These are phyloP conservation scores for Myochromella boudieri DNA, from an alignment of 768 basidiomycete species.

Conservation along the genomic window DNA sequence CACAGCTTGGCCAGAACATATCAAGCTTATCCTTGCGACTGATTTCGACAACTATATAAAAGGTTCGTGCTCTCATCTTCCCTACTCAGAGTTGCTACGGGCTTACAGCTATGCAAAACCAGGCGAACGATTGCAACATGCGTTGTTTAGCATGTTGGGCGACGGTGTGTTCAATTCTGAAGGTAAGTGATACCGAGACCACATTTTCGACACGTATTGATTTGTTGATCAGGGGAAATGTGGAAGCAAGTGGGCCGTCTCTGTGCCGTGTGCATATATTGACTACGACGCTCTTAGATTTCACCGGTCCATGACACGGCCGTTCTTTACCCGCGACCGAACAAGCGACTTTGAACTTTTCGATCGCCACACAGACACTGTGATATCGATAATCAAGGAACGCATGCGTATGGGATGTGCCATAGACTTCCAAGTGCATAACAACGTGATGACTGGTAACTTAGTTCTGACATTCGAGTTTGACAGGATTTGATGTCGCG, in stretches of 20 bases:
- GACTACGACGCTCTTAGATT: slow-evolving; percentile 41
- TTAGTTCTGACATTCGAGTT: not conserved
- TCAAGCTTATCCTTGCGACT: slow-evolving; percentile 56
- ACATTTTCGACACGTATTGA: not conserved
- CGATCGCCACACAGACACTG: slow-evolving; percentile 49
- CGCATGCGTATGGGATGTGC: slow-evolving; percentile 50
- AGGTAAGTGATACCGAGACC: slow-evolving; percentile 31
- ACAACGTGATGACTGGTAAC: not conserved
- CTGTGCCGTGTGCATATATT: not conserved
- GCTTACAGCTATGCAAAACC: not conserved
- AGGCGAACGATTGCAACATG: slow-evolving; percentile 43
- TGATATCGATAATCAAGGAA: slow-evolving; percentile 43
- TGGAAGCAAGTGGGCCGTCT: slow-evolving; percentile 31
- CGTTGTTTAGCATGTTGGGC: slow-evolving; percentile 52
- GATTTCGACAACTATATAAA: slow-evolving; percentile 62
- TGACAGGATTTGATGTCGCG: slow-evolving; percentile 54
- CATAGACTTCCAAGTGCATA: slow-evolving; percentile 56
- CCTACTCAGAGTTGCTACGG: too few species aligned
- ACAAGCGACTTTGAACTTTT: slow-evolving; percentile 64
- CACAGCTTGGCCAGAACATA: slow-evolving; percentile 52
- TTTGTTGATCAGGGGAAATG: slow-evolving; percentile 27
- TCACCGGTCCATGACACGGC: slow-evolving; percentile 63
- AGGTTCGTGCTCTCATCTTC: slow-evolving; percentile 43
- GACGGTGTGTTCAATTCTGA: slow-evolving; percentile 71
- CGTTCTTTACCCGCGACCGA: slow-evolving; percentile 59